Evolutionary conservation across 139 green algal species (phyloP).

Genomic region (Closterium sp.): DNA sequence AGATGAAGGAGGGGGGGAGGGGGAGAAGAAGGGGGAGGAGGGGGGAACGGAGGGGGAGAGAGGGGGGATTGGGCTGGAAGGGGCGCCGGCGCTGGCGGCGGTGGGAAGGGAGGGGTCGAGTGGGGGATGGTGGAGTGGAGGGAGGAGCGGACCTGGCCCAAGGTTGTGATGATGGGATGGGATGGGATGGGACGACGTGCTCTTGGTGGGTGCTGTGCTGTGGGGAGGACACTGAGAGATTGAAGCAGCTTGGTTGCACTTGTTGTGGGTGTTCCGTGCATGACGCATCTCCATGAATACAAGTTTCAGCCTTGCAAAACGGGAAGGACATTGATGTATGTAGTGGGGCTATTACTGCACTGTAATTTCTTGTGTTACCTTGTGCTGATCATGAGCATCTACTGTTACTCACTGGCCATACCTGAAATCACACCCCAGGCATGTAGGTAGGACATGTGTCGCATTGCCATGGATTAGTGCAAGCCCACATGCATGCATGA

Average conservation of each 20-base stretch:
- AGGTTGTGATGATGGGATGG: background rate
- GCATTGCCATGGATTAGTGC: too few species aligned
- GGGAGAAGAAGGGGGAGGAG: constrained; percentile 25
- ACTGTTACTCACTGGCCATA: too few species aligned
- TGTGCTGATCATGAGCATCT: too few species aligned
- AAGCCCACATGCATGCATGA: too few species aligned
- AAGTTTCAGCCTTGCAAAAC: too few species aligned
- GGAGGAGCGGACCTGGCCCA: background rate
- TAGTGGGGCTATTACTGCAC: too few species aligned
- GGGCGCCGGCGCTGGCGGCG: background rate
- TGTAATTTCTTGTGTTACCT: too few species aligned
- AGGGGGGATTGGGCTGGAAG: background rate
- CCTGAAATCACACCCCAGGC: too few species aligned
- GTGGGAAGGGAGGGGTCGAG: background rate
- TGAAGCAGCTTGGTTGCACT: background rate
- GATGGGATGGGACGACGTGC: background rate
- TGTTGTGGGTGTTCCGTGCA: too few species aligned
- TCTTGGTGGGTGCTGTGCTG: background rate
- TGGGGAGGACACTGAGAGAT: background rate
- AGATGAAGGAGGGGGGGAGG: background rate
- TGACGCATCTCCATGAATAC: too few species aligned
- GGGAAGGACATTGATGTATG: too few species aligned
- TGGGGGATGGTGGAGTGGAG: background rate
- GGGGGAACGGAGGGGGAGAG: background rate
- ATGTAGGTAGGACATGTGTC: too few species aligned